phyloP scores from a whole-genome alignment of 768 basidiomycete genomes.

The Neoboletus subvelutipes region DNA sequence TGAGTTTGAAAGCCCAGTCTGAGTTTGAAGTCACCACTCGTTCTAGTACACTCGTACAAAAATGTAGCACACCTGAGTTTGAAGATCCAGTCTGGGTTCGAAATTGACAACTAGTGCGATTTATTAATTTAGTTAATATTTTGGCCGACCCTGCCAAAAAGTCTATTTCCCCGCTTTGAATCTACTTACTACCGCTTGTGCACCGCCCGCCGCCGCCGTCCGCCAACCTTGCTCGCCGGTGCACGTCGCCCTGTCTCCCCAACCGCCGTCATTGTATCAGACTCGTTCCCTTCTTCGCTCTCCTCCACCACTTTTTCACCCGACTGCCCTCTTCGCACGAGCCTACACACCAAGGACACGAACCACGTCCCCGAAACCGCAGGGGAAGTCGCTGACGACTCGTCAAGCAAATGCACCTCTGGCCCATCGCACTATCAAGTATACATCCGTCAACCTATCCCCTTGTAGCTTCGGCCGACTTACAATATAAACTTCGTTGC shows the following conservation, averaged over 20 bases:
- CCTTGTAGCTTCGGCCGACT: conserved; percentile 33
- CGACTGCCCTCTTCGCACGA: conserved; percentile 17
- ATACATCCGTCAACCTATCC: conserved; percentile 9
- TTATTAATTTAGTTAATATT: background rate
- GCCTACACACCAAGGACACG: conserved; percentile 40
- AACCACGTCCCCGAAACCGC: conserved; percentile 71
- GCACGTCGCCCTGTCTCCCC: conserved; percentile 25
- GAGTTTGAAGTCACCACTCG: background rate
- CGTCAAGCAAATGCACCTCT: conserved; percentile 58
- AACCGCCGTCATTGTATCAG: conserved; percentile 39
- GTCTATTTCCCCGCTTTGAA: conserved; percentile 20
- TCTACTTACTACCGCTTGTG: conserved; percentile 43
- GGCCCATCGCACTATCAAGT: conserved; percentile 55
- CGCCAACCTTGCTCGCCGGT: conserved; percentile 55
- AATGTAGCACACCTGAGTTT: background rate
- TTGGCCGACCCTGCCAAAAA: background rate
- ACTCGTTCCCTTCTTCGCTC: conserved; percentile 42
- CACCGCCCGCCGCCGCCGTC: conserved; percentile 60
- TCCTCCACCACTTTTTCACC: conserved; percentile 30
- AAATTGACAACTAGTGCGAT: background rate
- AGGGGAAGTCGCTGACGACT: conserved; percentile 57
- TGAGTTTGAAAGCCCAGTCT: too few species aligned
- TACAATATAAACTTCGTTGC: conserved; percentile 72
- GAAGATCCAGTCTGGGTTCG: background rate
- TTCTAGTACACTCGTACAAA: background rate